Base-by-base conservation (phyloP, 768 basidiomycete species). In the Clathrus columnatus region DNA sequence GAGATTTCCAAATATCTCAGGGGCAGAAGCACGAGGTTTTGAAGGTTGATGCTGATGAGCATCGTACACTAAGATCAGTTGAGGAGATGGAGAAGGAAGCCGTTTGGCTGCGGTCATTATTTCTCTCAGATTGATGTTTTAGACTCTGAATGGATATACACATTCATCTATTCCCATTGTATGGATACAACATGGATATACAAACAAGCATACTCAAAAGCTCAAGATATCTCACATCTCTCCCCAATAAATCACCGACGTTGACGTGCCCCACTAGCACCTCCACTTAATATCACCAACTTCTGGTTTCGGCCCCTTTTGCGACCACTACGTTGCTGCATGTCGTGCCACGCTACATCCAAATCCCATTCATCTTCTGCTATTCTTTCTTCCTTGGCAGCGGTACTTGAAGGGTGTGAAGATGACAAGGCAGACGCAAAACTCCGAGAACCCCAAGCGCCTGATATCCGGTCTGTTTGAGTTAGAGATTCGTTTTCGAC, bases 41-140 rank as follows among this genome's bases (percentile, higher is more conserved):
- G 26, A 76, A 70, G 51, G 81, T 88, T 18, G 84, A 88, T 61
- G 81, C 79, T n/a, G 85, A 87, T 54, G 86, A 85, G 24, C 73
- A 78, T 56, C 70, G 89, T 54, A 61, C 62, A n/a, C 77, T 84
- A 26, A 75, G 91, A 51, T 72, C 77, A 6, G 60, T 77, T 59
- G 75, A 81, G 54, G 91, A 93, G 56, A 93, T 93, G 91, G 80
- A 83, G 67, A 72, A 73, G 54, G 91, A 94, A 67, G 89, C 90
- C 0, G 63, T 57, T 18, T 87, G 86, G 85, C 67, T 93, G 29
- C 73, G 67, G 54, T 65, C 64, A 1, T 79, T 90, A 59, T 85
- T 87, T 21, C 8, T 14, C 14, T 54, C 43, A 51, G 29, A n/a
- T 23, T 36, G n/a, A 36, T 36, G 14, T 36, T 36, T n/a, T n/a